phyloP scores from a whole-genome alignment of 108 stramenopile genomes.

The Discostella pseudostelligera region DNA sequence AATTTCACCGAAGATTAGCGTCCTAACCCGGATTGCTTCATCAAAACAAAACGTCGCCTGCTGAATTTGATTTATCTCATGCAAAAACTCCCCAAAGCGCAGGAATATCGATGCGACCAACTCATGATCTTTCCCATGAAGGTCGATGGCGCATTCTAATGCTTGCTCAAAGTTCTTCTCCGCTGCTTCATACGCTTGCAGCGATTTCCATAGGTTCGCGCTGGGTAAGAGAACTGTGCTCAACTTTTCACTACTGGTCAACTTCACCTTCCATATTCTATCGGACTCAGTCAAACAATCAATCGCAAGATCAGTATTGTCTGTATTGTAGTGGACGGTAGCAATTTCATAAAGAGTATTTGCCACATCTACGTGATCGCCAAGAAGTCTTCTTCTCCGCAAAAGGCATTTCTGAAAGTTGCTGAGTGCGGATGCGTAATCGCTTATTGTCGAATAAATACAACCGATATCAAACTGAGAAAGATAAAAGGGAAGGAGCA shows the following conservation, averaged over 20 bases:
- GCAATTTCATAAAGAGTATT: constrained; percentile 78
- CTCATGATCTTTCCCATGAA: constrained; percentile 70
- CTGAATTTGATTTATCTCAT: constrained; percentile 66
- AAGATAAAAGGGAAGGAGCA: not conserved
- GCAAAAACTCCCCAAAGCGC: constrained; percentile 75
- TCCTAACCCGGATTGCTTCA: constrained; percentile 65
- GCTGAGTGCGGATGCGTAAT: constrained; percentile 63
- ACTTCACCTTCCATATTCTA: constrained; percentile 66
- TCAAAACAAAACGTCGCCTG: constrained; percentile 59
- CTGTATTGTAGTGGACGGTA: constrained; percentile 16
- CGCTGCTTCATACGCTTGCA: constrained; percentile 54
- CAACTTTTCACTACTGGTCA: constrained; percentile 70
- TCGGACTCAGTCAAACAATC: constrained; percentile 75
- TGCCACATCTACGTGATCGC: constrained; percentile 81
- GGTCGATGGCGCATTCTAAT: constrained; percentile 51
- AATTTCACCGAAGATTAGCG: constrained; percentile 49
- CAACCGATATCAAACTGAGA: constrained; percentile 65
- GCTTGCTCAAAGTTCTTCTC: constrained; percentile 73
- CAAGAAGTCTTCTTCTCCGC: constrained; percentile 66
- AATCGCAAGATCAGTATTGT: constrained; percentile 58
- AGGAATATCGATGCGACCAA: constrained; percentile 68
- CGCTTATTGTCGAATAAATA: constrained; percentile 55
- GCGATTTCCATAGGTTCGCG: constrained; percentile 65
- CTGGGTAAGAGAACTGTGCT: constrained; percentile 49
- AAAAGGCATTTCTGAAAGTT: constrained; percentile 68